Evolutionary conservation across 768 basidiomycete genomes (phyloP).

Genomic region (Serendipita indica): DNA sequence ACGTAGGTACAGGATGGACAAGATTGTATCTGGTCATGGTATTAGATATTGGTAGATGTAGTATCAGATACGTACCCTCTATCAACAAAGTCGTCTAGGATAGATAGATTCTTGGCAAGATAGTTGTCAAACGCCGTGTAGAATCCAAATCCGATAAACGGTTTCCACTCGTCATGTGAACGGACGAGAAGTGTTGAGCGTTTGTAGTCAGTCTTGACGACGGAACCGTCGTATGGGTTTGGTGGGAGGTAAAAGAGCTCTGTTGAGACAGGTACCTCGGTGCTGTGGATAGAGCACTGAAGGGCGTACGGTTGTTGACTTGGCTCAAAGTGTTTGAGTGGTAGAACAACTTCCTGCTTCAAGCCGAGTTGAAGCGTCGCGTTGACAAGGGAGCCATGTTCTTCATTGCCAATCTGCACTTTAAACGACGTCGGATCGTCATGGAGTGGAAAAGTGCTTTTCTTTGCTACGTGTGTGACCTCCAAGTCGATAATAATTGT

Average conservation of each 20-base stretch:
- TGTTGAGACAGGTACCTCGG: not conserved
- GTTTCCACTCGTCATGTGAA: constrained; percentile 9
- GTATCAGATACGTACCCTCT: constrained; percentile 10
- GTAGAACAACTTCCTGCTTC: not conserved
- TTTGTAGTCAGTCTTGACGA: constrained; percentile 19
- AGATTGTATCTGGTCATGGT: constrained; percentile 17
- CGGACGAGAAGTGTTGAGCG: not conserved
- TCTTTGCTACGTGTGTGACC: constrained; percentile 11
- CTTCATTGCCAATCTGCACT: not conserved
- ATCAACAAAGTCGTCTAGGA: constrained; percentile 18
- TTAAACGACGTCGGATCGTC: not conserved
- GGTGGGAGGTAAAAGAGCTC: constrained; percentile 17
- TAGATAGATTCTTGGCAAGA: constrained; percentile 10
- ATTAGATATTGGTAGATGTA: not conserved
- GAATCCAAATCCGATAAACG: constrained; percentile 18
- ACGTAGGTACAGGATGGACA: constrained; percentile 21
- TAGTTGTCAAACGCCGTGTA: constrained; percentile 14
- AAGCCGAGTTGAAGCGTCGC: not conserved
- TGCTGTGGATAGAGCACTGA: no score
- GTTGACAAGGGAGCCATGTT: not conserved
- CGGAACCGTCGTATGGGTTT: constrained; percentile 17
- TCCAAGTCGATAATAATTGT: not conserved
- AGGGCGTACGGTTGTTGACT: not conserved
- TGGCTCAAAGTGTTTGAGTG: not conserved
- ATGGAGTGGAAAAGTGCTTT: constrained; percentile 10